phyloP scores from a whole-genome alignment of 164 flowering plant genomes.

The Stephania japonica region DNA sequence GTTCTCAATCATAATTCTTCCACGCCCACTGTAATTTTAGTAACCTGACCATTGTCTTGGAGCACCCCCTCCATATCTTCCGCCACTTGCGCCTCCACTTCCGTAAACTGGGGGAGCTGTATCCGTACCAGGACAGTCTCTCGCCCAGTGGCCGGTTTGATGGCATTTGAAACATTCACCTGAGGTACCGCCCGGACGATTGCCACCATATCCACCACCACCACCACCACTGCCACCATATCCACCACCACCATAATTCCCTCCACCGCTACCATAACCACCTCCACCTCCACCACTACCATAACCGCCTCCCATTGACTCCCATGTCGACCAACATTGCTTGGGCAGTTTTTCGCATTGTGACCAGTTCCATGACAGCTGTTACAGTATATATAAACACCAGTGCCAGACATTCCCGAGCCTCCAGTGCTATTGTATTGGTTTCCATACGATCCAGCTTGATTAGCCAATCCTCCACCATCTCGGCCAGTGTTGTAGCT shows the following conservation, averaged over 20 bases:
- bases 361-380: conserved; percentile 72
- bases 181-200: conserved; percentile 24
- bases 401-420: conserved; percentile 22
- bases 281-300: conserved; percentile 19
- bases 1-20: too few relatives aligned
- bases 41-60: conserved; percentile 27
- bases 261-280: conserved; percentile 46
- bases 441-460: conserved; percentile 46
- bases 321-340: conserved; percentile 39
- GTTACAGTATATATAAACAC: conserved; percentile 31
- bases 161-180: conserved; percentile 70
- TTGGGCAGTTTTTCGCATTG: conserved; percentile 61
- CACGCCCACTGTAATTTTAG: conserved; percentile 12
- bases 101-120: conserved; percentile 38
- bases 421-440: conserved; percentile 33
- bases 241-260: conserved; percentile 54
- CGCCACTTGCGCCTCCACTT: conserved; percentile 18
- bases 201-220: conserved; percentile 13
- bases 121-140: conserved; percentile 48
- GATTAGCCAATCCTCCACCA: conserved; percentile 29
- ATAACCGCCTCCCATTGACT: conserved; percentile 36
- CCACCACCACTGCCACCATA: conserved; percentile 52
- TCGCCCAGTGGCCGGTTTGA: conserved; percentile 79
- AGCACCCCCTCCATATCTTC: conserved; percentile 32
- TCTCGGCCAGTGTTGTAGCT: conserved; percentile 15